Evolutionary conservation across 176 grass and related monocot species (phyloP).

Genomic region (Phoenix dactylifera): DNA sequence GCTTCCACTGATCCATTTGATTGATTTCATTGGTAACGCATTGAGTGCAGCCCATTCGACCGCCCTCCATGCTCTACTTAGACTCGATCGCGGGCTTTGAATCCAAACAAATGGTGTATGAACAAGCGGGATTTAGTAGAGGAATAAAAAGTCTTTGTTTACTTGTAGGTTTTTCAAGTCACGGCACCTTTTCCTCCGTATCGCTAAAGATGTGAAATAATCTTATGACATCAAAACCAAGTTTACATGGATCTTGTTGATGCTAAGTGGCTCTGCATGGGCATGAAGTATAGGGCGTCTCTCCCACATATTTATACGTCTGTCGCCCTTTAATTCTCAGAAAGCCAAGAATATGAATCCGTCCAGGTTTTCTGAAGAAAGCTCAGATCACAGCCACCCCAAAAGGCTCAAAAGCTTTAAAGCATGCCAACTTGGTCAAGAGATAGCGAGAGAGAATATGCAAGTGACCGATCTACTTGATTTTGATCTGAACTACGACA

Average conservation of each 20-base stretch:
- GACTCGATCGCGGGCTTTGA: background rate
- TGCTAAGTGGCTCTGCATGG: no score
- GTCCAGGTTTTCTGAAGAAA: background rate
- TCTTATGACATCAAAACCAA: background rate
- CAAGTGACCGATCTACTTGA: background rate
- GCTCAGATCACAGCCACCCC: background rate
- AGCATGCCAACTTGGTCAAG: background rate
- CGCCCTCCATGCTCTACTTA: background rate
- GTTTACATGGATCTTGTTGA: background rate
- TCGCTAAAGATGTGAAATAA: slow-evolving; percentile 2
- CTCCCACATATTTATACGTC: no score
- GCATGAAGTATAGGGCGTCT: no score
- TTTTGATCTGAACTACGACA: background rate
- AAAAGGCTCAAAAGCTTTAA: slow-evolving; percentile 4
- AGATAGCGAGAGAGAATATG: no score
- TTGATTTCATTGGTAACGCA: no score
- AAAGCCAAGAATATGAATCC: slow-evolving; percentile 1
- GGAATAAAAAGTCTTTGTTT: no score
- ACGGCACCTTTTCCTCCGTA: background rate
- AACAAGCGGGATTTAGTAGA: background rate
- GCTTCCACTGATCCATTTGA: slow-evolving; percentile 51
- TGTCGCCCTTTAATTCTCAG: background rate
- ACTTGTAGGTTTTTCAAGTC: background rate
- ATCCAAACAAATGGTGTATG: no score
- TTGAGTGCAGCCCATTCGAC: background rate